Conservation (phyloP, 208 protist species). For the Crithidia mellificae region DNA sequence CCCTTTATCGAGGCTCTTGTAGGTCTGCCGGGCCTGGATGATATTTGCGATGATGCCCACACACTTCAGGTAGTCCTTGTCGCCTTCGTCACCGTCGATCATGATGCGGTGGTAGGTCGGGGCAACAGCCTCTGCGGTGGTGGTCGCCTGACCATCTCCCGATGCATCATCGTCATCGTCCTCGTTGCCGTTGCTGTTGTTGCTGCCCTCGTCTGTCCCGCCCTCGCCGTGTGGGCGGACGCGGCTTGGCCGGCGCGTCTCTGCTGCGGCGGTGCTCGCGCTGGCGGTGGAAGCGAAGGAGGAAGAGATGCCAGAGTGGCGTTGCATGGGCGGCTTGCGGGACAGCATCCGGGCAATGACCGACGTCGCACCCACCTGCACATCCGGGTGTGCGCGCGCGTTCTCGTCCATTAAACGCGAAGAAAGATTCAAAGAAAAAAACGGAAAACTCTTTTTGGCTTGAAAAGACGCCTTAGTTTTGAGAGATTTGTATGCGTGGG, state of each 20-base stretch:
- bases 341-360: constrained; percentile 29
- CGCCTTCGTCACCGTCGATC: constrained; percentile 77
- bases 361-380: constrained; percentile 22
- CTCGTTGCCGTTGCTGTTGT: neutral
- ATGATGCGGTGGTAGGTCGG: constrained; percentile 69
- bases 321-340: neutral
- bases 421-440: neutral
- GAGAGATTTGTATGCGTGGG: too few species aligned
- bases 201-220: neutral
- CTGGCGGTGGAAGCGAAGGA: constrained; percentile 7
- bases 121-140: neutral
- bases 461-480: too few species aligned
- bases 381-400: constrained; percentile 3
- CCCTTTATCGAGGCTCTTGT: constrained; percentile 78
- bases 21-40: constrained; percentile 61
- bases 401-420: constrained; percentile 27
- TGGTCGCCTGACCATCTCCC: neutral
- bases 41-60: constrained; percentile 70
- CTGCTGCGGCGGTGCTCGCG: neutral
- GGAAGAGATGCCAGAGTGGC: constrained; percentile 20
- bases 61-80: constrained; percentile 74
- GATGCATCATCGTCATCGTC: neutral
- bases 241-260: constrained; percentile 1
- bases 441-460: too few species aligned
- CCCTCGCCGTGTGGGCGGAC: neutral